Base-by-base conservation (phyloP, 2,329 filamentous ascomycete species). In the Calonectria honghensis region DNA sequence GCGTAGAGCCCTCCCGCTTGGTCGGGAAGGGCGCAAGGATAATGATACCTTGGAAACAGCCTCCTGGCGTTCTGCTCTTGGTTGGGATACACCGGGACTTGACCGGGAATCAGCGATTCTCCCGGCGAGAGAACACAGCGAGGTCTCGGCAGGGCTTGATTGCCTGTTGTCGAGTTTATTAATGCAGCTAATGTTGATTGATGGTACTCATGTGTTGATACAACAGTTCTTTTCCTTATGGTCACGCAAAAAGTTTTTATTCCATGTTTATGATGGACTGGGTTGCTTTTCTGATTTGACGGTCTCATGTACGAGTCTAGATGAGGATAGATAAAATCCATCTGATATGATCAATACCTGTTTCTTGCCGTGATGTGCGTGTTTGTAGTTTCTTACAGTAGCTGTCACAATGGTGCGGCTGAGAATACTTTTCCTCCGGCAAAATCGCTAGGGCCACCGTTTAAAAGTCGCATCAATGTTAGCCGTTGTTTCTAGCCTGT, bases 151-250 rank as follows among this genome's bases (percentile, higher is more conserved):
- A 59, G 27, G 77, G 77, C 78, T 80, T 77, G 79, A 51, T 48
- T 77, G 79, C 70, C 39, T 45, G 57, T 73, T 74, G 63, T 48
- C 45, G 70, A 69, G 71, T 64, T 70, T 59, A 69, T 64, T 80
- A 78, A 81, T 80, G 78, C 77, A 68, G 72, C 69, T 76, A 80
- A 81, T 79, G 75, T 48, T 73, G 77, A 75, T 75, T 77, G 76
- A 79, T 79, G 76, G 70, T 76, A 73, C 74, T 63, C 68, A 29
- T 73, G 52, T 70, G 72, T 73, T 70, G 75, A 72, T 63, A 72
- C 76, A 70, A 73, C 66, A 41, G 20, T 35, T 54, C 54, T 57
- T 57, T 68, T 59, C 71, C 41, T 73, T 57, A 32, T 54, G 54
- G 64, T 68, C 27, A 69, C 59, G 51, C 64, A 39, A 77, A 79